Evolutionary conservation across 495 filamentous ascomycete species (phyloP).

Genomic region (Daldinia grandis): DNA sequence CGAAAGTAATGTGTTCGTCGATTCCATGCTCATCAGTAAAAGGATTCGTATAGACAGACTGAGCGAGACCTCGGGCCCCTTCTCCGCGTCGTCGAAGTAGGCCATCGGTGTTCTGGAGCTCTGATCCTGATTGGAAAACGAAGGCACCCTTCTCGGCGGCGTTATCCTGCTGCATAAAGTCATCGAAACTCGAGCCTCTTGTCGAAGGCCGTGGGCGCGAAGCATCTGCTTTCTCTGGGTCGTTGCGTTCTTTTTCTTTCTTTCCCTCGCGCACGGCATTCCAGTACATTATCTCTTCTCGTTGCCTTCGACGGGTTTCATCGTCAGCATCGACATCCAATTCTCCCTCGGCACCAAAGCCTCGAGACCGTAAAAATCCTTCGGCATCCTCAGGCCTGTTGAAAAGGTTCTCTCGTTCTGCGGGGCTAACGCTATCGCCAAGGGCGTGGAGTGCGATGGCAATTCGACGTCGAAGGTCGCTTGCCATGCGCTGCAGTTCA

Average conservation of each 20-base stretch:
- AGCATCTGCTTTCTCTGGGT: constrained; percentile 25
- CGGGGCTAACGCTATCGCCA: constrained; percentile 76
- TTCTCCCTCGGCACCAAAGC: constrained; percentile 59
- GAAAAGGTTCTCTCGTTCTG: constrained; percentile 59
- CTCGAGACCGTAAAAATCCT: constrained; percentile 59
- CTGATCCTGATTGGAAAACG: constrained; percentile 60
- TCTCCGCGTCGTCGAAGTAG: constrained; percentile 58
- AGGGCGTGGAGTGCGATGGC: constrained; percentile 79
- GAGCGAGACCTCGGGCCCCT: constrained; percentile 60
- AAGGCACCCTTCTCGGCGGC: constrained; percentile 57
- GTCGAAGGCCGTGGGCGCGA: constrained; percentile 22
- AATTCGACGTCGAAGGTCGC: constrained; percentile 78
- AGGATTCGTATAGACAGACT: constrained; percentile 64
- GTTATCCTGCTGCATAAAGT: constrained; percentile 57
- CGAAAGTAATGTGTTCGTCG: constrained; percentile 53
- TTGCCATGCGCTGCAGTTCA: constrained; percentile 78
- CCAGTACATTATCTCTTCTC: constrained; percentile 79
- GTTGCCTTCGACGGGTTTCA: constrained; percentile 68
- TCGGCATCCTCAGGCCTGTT: constrained; percentile 67
- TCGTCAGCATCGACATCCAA: constrained; percentile 72
- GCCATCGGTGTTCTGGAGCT: constrained; percentile 48
- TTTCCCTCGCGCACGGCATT: constrained; percentile 54
- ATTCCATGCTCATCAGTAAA: constrained; percentile 67
- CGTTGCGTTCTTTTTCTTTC: constrained; percentile 45
- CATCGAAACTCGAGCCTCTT: constrained; percentile 60